A percentile compares a stretch with the other conserved stretches of the same genome.
Conservation (phyloP, 306 rosid species). For the Albizia julibrissin region DNA sequence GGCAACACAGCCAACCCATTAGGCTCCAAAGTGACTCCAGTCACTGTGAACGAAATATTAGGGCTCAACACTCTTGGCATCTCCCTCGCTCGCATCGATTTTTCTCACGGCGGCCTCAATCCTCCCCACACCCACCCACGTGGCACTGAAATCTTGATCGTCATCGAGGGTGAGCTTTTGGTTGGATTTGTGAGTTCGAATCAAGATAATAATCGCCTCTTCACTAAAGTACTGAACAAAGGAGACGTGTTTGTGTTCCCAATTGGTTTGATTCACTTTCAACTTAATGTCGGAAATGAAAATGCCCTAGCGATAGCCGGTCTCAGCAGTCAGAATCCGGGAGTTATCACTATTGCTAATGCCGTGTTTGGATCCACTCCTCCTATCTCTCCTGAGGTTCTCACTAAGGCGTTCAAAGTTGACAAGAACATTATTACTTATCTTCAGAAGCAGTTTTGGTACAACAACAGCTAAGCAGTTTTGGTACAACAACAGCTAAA, state of each 20-base stretch:
- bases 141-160: slow-evolving; percentile 35
- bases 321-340: neutral
- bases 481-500: slow-evolving; percentile 39
- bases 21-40: slow-evolving; percentile 22
- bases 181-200: slow-evolving; percentile 37
- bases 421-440: neutral
- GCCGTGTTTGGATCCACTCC: neutral
- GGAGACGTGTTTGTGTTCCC: neutral
- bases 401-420: slow-evolving; percentile 23
- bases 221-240: slow-evolving; percentile 22
- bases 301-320: neutral
- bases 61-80: slow-evolving; percentile 45
- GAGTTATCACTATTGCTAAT: neutral
- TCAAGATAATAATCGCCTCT: slow-evolving; percentile 32
- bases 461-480: slow-evolving; percentile 40
- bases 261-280: neutral
- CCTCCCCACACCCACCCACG: slow-evolving; percentile 45
- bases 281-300: neutral
- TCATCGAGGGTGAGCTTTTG: slow-evolving; percentile 35
- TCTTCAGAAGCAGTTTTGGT: slow-evolving; percentile 50
- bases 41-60: slow-evolving; percentile 24
- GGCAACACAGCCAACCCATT: slow-evolving; percentile 37
- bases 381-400: slow-evolving; percentile 28
- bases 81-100: slow-evolving; percentile 41
- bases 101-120: slow-evolving; percentile 32